Percentiles rank a stretch among this genome's conserved stretches.
These are phyloP conservation scores for Rhizopogon vesiculosus DNA, from an alignment of 768 basidiomycete species.

Conservation along the genomic window DNA sequence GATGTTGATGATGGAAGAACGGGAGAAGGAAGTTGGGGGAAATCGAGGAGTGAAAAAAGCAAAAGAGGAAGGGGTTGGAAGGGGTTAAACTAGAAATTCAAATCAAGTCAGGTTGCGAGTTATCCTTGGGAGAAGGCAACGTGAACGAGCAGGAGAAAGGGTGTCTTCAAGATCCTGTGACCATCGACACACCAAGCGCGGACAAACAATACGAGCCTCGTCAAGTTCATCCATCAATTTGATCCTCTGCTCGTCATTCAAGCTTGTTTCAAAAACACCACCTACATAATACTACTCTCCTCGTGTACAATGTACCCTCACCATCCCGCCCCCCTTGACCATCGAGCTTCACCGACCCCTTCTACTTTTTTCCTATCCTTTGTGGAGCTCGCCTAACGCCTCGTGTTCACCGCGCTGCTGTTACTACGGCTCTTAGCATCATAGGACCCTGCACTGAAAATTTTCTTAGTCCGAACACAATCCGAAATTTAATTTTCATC, in stretches of 20 bases:
- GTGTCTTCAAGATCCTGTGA: conserved; percentile 26
- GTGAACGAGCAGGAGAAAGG: conserved; percentile 22
- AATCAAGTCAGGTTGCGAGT: conserved; percentile 1
- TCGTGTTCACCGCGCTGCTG: neutral
- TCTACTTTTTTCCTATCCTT: no score
- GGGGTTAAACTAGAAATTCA: conserved; percentile 6
- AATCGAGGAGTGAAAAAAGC: conserved; percentile 2
- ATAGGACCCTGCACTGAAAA: conserved; percentile 1
- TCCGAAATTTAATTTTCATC: no score
- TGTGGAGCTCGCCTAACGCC: neutral
- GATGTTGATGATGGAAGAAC: conserved; percentile 2
- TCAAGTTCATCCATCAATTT: neutral
- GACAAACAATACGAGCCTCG: conserved; percentile 27
- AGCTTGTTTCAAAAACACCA: no score
- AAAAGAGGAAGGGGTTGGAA: neutral
- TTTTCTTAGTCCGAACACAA: neutral
- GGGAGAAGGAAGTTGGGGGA: neutral
- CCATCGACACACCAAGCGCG: conserved; percentile 16
- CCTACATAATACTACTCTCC: no score
- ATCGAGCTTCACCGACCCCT: no score
- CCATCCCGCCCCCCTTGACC: no score
- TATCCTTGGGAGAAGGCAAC: conserved; percentile 5
- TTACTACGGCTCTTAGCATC: conserved; percentile 5
- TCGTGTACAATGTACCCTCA: no score
- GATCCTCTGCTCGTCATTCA: neutral